Conservation (phyloP, 2,329 filamentous ascomycete genomes). For the Hortaea werneckii region DNA sequence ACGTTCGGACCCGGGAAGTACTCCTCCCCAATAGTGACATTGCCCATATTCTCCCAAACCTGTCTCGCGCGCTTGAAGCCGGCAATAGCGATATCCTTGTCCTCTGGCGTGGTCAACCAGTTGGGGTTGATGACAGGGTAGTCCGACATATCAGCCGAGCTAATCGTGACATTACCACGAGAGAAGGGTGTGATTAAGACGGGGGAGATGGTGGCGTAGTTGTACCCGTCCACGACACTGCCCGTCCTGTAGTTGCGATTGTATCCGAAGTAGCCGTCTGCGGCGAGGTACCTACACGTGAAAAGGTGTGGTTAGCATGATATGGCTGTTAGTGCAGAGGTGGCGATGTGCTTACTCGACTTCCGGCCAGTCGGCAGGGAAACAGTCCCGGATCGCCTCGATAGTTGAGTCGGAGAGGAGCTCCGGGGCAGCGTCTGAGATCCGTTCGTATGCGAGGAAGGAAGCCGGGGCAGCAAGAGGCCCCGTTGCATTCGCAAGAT, state of each 20-base stretch:
- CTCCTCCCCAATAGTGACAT: conserved; percentile 1
- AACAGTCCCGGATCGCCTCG: conserved; percentile 1
- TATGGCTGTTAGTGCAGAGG: background rate
- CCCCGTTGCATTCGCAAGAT: conserved; percentile 11
- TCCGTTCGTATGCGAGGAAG: conserved; percentile 9
- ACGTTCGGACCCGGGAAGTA: background rate
- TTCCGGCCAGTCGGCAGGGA: conserved; percentile 28
- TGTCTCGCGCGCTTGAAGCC: conserved; percentile 3
- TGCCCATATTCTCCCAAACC: background rate
- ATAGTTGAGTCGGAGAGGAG: conserved; percentile 2
- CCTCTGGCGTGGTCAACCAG: conserved; percentile 26
- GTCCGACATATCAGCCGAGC: conserved; percentile 16
- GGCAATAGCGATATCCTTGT: conserved; percentile 24
- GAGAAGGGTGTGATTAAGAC: conserved; percentile 25
- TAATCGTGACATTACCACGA: conserved; percentile 28
- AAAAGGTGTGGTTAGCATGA: background rate
- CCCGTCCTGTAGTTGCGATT: background rate
- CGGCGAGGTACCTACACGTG: background rate
- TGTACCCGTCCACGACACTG: conserved; percentile 16
- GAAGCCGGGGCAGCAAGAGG: conserved; percentile 13
- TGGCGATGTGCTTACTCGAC: conserved; percentile 14
- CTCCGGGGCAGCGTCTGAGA: conserved; percentile 3
- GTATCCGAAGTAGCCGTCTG: background rate
- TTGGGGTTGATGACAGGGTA: conserved; percentile 27
- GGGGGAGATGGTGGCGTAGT: conserved; percentile 24